Base-by-base conservation (phyloP, 1,139 yeast species). In the Pichia sp. region DNA sequence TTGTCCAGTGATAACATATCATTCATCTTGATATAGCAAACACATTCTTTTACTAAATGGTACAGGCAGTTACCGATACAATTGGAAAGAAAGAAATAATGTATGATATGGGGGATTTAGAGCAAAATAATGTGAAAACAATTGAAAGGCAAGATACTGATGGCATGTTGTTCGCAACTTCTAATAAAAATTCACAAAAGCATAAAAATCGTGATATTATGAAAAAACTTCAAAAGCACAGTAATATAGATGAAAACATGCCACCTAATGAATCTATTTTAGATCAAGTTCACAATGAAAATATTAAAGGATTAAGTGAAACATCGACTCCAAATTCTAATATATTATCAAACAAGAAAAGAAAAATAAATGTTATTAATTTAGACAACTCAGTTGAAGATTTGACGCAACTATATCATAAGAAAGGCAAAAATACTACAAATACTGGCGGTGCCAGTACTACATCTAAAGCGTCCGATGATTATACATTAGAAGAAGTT, bases 401-500 rank as follows among this genome's bases (percentile, higher is more conserved):
- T 8, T 9, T 10, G 1, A 8, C 18, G 10, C 5, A 3, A 7
- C 28, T 7, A 34, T 5, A 18, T 18, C 26, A 28, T 7, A 28
- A 27, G 9, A 33, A 39, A 18, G 18, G 18, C 18, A 18, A 26
- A 26, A 25, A 5, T 10, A 27, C 30, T 5, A 36, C 9, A 9
- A 18, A 36, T 10, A 10, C 8, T 9, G 27, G 39, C 10, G 9
- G 5, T 10, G 39, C 32, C 3, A 44, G 42, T 26, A 46, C 49
- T 1, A 45, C 38, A 2, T 43, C 43, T 3, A 40, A 41, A 44
- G 49, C 38, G 28, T 42, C 50, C 11, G 45, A 43, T 11, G 53
- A 46, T 7, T 43, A 44, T 25, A 39, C 42, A 10, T 33, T 34
- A 9, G 50, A 51, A 9, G 52, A 50, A 32, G 44, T 37, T 11